Base-by-base conservation (phyloP, 345 rosid species). In the Eucalyptus pumila region DNA sequence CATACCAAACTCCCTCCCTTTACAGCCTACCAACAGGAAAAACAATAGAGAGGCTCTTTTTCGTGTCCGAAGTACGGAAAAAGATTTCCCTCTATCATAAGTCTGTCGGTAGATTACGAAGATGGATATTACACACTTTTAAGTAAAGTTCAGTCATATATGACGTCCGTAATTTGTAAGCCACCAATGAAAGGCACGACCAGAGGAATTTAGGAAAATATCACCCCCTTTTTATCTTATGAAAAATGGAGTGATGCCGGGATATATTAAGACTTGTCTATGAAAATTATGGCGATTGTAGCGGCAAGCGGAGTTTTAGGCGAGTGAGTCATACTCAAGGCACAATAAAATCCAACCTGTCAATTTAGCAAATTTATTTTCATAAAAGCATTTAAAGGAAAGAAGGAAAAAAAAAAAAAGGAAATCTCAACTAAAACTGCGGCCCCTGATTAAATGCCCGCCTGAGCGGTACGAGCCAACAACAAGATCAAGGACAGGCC, bases 131-230 rank as follows among this genome's bases (percentile, higher is more conserved):
- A 21, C 27, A 4, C 83, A 37, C 13, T 72, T 72, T 37, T 3
- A 72, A 72, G 47, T 37, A 17, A 37, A 13, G 44, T 72, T 19
- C 12, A 5, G 26, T 34, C 13, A 21, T 34, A 8, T 16, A 72
- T 19, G 13, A 21, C 0, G 24, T 72, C 47, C 14, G 0, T 72
- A 72, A 72, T 72, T 37, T 40, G 27, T 37, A 21, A 37, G 14
- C 27, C 14, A 6, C 14, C 45, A 11, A 76, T 0, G 0, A 11
- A 0, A 37, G 14, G 9, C 9, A 0, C 1, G 14, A 37, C 13
- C 3, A 1, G 24, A 0, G 8, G 45, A 37, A 21, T 0, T 0
- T 1, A 76, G 27, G 27, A 21, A 17, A 37, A 37, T 21, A 3
- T 21, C 11, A 19, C 5, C 9, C 83, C 27, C 27, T 37, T 0